Conservation (phyloP, 331 rosid species). For the Telfairia occidentalis region DNA sequence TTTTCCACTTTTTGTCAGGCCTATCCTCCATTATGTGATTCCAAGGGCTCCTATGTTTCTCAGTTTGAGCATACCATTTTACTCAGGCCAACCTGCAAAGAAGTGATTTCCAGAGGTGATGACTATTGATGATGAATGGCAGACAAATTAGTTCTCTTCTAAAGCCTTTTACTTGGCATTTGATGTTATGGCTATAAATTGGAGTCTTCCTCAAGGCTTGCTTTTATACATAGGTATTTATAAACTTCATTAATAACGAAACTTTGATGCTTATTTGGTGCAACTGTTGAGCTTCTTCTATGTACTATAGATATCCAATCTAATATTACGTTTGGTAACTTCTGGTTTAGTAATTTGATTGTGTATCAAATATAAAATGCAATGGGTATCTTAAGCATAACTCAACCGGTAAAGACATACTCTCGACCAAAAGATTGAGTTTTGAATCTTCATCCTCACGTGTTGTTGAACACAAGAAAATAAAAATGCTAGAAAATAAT, state of each 20-base stretch:
- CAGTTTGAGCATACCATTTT: conserved; percentile 90
- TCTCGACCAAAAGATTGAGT: too few species aligned
- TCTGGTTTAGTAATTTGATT: too few species aligned
- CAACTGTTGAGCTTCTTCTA: neutral
- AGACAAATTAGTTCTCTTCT: neutral
- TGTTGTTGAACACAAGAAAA: too few species aligned
- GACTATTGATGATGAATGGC: conserved; percentile 52
- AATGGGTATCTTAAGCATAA: too few species aligned
- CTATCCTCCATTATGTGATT: conserved; percentile 77
- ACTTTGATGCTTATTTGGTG: neutral
- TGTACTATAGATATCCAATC: too few species aligned
- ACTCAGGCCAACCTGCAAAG: conserved; percentile 94
- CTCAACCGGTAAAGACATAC: too few species aligned
- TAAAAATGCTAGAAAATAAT: too few species aligned
- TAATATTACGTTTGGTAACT: too few species aligned
- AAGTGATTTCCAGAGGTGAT: conserved; percentile 86
- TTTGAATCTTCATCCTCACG: too few species aligned
- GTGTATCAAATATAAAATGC: too few species aligned
- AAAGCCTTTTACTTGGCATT: neutral
- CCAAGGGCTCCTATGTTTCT: conserved; percentile 83
- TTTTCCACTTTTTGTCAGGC: conserved; percentile 34
- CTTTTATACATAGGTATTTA: neutral
- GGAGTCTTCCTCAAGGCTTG: too few species aligned
- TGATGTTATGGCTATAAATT: too few species aligned
- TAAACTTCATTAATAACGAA: neutral